Base-by-base conservation (phyloP, 164 flowering plant genomes). In the Kingdonia uniflora region DNA sequence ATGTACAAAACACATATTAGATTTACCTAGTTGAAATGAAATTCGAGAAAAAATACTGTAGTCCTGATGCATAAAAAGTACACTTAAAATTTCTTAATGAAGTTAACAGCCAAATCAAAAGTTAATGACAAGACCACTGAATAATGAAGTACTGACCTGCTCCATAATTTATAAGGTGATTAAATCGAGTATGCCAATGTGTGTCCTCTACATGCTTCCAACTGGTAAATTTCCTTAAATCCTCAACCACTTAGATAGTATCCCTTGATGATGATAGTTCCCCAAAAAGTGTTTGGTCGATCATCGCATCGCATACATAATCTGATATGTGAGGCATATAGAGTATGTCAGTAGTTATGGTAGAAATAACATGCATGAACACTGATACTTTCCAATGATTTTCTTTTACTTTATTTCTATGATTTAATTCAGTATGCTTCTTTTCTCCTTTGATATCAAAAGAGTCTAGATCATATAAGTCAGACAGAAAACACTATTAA, bases 151-250 rank as follows among this genome's bases (percentile, higher is more conserved):
- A 38, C 23, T 1, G 39, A 88, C 99, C 97, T 69, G 92, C 97
- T 51, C 99, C 99, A 64, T 94, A 94, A 59, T 72, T 81, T 49
- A 85, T 50, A 39, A 94, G 79, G 76, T 94, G 97, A 60, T 54
- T 82, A 70, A 94, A 94, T 63, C 97, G 78, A 40, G 91, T 76
- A 50, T 86, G 95, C 99, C 95, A 84, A 59, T 84, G 83, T 19
- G 95, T 87, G 41, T 96, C 99, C 47, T 89, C 96, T 35, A 80
- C 90, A 68, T 94, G 80, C 59, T 76, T 81, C 85, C 90, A 83
- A 63, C 92, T 75, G 14, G 90, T 81, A 52, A 77, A 59, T 46
- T 73, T 61, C 50, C 68, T 82, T 63, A 94, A 62, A 47, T 84
- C 88, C 0, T 83, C 81, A 64, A 94, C 80, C 49, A 79, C 48